Conservation (phyloP, 257 asterid genomes). For the Solanum dulcamara region DNA sequence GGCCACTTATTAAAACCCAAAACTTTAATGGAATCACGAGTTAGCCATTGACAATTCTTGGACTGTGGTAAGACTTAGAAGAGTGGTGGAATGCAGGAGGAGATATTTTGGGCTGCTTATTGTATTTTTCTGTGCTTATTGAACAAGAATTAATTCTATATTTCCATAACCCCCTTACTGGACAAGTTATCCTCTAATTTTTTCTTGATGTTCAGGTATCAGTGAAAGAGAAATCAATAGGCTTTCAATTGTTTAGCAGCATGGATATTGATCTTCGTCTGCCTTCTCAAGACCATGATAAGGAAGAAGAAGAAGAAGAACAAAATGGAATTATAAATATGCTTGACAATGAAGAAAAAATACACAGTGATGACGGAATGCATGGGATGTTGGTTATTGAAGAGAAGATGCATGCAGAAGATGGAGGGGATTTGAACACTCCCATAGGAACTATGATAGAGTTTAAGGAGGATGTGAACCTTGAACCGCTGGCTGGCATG, state of each 20-base stretch:
- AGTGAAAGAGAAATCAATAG: not conserved
- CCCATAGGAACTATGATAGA: slow-evolving; percentile 38
- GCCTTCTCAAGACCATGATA: slow-evolving; percentile 79
- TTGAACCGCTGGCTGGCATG: slow-evolving; percentile 97
- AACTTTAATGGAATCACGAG: not conserved
- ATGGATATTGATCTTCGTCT: slow-evolving; percentile 94
- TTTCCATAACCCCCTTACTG: not conserved
- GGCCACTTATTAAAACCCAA: not conserved
- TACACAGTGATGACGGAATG: slow-evolving; percentile 39
- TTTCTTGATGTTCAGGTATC: not conserved
- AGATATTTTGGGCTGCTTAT: not conserved
- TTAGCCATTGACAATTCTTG: not conserved
- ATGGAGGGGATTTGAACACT: slow-evolving; percentile 43
- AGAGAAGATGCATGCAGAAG: slow-evolving; percentile 46
- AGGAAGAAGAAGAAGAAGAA: slow-evolving; percentile 40
- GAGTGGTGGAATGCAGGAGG: not conserved
- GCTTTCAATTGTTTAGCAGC: not conserved
- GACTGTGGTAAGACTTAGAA: not conserved
- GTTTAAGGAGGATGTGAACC: slow-evolving; percentile 62
- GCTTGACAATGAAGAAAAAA: slow-evolving; percentile 65
- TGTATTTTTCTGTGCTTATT: not conserved
- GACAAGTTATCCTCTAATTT: not conserved
- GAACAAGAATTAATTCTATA: not conserved
- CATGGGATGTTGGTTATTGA: slow-evolving; percentile 40
- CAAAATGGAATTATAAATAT: slow-evolving; percentile 45